Percentiles rank a stretch among this genome's conserved stretches.
Conservation (phyloP, 805 yeast genomes). For the Candida suzukii region DNA sequence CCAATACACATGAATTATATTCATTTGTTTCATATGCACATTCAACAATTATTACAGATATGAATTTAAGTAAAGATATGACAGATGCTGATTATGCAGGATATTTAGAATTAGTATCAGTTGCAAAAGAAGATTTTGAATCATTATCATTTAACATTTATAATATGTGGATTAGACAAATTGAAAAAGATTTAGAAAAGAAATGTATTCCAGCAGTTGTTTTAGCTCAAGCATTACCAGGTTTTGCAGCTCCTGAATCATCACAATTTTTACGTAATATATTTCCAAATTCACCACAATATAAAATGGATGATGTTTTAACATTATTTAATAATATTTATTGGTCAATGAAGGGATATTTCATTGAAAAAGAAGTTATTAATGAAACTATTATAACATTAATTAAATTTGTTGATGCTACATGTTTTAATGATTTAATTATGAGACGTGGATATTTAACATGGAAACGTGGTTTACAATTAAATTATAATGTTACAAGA, state of each 20-base stretch:
- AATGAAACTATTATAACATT: slow-evolving; percentile 79
- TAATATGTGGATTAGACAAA: slow-evolving; percentile 94
- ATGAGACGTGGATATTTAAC: slow-evolving; percentile 92
- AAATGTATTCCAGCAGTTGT: slow-evolving; percentile 94
- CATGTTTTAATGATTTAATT: slow-evolving; percentile 89
- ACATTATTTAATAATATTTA: slow-evolving; percentile 84
- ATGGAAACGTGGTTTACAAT: slow-evolving; percentile 97
- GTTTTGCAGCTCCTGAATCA: slow-evolving; percentile 83
- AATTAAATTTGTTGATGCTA: slow-evolving; percentile 80
- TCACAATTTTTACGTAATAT: slow-evolving; percentile 77
- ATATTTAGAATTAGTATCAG: slow-evolving; percentile 80
- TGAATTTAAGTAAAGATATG: slow-evolving; percentile 73
- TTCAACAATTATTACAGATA: slow-evolving; percentile 81
- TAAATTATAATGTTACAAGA: slow-evolving; percentile 93
- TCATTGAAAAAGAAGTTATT: slow-evolving; percentile 77
- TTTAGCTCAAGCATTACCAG: slow-evolving; percentile 90
- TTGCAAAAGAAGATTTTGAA: slow-evolving; percentile 91
- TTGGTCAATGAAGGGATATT: slow-evolving; percentile 89
- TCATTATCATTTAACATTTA: slow-evolving; percentile 88
- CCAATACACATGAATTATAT: slow-evolving; percentile 91
- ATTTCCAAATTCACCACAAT: slow-evolving; percentile 62
- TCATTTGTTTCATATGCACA: slow-evolving; percentile 95
- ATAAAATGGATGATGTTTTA: slow-evolving; percentile 91
- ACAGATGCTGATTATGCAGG: slow-evolving; percentile 86
- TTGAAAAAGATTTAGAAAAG: slow-evolving; percentile 85